Evolutionary conservation across 805 yeast species (phyloP), one percentile per base, ranked within the genome.

Genomic region (Myxozyma neotropica): DNA sequence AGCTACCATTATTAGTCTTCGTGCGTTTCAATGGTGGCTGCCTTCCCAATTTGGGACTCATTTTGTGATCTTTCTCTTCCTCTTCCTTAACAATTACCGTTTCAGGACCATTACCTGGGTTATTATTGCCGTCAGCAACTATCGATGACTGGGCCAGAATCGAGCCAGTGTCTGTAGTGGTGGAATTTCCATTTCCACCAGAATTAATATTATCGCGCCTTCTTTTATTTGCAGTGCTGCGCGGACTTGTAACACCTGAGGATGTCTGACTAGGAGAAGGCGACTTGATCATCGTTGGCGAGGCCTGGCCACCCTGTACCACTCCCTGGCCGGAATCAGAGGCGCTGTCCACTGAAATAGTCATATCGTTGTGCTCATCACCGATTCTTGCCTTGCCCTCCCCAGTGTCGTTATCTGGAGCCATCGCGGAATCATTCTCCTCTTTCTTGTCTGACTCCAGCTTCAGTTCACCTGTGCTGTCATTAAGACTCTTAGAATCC

Each of bases 211-310:
- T 31, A 13, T 58, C 61, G 26, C 58, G 61, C 10, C 60, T 45
- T n/a, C 60, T 56, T 44, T 54, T 58, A 33, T 43, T 53, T 2
- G 46, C 52, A 31, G 36, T 26, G n/a, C 29, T 45, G n/a, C 54
- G 57, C 8, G 61, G 61, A 36, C 61, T 58, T 4, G 23, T 17
- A 17, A 45, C 8, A 12, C 52, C 54, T 15, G 57, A 35, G 13
- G 52, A 50, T 6, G 42, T 38, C 19, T 53, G 55, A 19, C 47
- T 29, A 7, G 61, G 55, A 23, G 61, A 48, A 4, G 60, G 60
- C 26, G 60, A 50, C 27, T 45, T 46, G n/a, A 31, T 31, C 38
- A 36, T 26, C n/a, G 27, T 26, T 3, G 61, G 55, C 27, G 59
- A 56, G 7, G 15, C 24, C 15, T n/a, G 24, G 19, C 50, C 43